Evolutionary conservation across 306 rosid genomes (phyloP), one percentile per base, ranked within the genome.

Genomic region (Prunus campanulata): DNA sequence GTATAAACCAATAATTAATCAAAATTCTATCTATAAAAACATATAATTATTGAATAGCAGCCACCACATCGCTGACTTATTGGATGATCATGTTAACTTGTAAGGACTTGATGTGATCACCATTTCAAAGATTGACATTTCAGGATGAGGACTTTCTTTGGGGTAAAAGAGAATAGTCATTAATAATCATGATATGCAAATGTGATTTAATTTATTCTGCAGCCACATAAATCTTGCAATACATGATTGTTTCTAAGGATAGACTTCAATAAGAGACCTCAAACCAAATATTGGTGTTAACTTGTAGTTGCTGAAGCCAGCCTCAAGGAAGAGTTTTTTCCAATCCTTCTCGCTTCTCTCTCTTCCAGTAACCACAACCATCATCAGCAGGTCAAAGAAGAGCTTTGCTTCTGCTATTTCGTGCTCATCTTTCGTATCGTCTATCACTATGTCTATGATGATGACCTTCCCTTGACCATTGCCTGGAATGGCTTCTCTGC

Each of bases 201-300:
- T 1, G 4, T 16, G 18, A 27, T n/a, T 25, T 10, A 3, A 9
- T 11, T 29, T 6, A 30, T 35, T 52, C 50, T 5, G n/a, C 13
- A 70, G 25, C 5, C 24, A 25, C 25, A 25, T 18, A 70, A 10
- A 52, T 51, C 49, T n/a, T 13, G 7, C n/a, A n/a, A 2, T 8
- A 22, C 11, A 19, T 32, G 27, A 11, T 32, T 52, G 52, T 71
- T 60, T 76, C 76, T 70, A 90, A 63, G 88, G 90, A 71, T 49
- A 89, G 71, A 87, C 85, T 75, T 87, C 92, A 47, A 89, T 78
- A 6, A 91, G 85, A 25, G 93, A 91, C 74, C 81, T 84, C 19
- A 83, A 74, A 18, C 90, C 88, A 74, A 79, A 52, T 0, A 80
- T 70, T 0, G 89, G 79, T 0, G 65, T 77, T 6, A 86, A 81